Conservation (phyloP, 2,329 filamentous ascomycete genomes). For the Verticillium tricorpus region DNA sequence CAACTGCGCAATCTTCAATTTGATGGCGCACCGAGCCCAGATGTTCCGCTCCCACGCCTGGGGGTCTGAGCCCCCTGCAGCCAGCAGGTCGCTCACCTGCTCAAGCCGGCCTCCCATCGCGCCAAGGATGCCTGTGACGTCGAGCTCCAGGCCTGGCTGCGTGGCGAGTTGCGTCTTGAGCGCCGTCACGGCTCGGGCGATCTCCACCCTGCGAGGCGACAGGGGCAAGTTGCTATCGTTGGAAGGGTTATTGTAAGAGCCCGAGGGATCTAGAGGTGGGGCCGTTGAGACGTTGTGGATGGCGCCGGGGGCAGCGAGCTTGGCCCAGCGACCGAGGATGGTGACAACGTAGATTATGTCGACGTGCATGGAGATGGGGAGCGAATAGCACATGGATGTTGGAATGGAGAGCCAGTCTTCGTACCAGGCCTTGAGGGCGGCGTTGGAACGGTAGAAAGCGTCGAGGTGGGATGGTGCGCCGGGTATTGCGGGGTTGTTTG, state of each 20-base stretch:
- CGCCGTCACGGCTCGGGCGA: conserved; percentile 34
- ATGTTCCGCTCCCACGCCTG: conserved; percentile 37
- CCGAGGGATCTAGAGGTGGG: too few species aligned
- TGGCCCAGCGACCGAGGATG: conserved; percentile 47
- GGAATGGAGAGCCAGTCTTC: conserved; percentile 42
- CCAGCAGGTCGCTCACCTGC: conserved; percentile 32
- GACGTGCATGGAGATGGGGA: conserved; percentile 39
- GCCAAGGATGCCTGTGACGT: conserved; percentile 37
- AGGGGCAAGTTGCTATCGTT: neutral
- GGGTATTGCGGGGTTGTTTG: conserved; percentile 22
- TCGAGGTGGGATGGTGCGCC: conserved; percentile 40
- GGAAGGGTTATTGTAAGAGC: neutral
- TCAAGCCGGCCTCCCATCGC: conserved; percentile 38
- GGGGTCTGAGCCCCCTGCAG: conserved; percentile 21
- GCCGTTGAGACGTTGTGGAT: neutral
- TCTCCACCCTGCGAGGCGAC: conserved; percentile 4
- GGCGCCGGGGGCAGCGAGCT: conserved; percentile 34
- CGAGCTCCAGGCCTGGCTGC: conserved; percentile 39
- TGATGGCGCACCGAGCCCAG: conserved; percentile 44
- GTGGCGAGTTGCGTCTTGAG: conserved; percentile 36
- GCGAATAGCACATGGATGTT: conserved; percentile 33
- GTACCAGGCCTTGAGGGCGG: conserved; percentile 44
- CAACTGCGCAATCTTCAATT: conserved; percentile 39
- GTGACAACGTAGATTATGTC: conserved; percentile 47
- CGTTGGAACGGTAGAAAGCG: conserved; percentile 43